phyloP scores from a whole-genome alignment of 805 yeast species.

The Danielia reshetovae region DNA sequence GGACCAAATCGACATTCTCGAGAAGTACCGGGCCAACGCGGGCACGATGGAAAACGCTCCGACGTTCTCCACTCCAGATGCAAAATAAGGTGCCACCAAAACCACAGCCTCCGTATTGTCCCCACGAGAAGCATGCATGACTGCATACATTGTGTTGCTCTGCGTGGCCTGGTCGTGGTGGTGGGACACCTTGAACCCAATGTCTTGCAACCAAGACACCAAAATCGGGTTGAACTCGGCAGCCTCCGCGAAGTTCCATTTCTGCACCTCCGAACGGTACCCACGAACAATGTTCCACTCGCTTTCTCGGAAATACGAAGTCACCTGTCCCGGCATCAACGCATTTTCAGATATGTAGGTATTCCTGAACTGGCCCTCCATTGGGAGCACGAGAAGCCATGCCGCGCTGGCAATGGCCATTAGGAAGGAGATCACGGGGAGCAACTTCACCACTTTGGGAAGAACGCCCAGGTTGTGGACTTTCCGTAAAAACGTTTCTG shows the following conservation, averaged over 20 bases:
- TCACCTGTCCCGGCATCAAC: slow-evolving; percentile 93
- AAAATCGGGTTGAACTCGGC: slow-evolving; percentile 44
- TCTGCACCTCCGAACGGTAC: slow-evolving; percentile 56
- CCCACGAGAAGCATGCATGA: slow-evolving; percentile 89
- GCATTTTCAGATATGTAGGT: slow-evolving; percentile 96
- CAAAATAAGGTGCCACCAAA: slow-evolving; percentile 81
- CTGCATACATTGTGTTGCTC: slow-evolving; percentile 55
- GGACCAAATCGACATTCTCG: slow-evolving; percentile 90
- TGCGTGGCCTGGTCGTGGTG: slow-evolving; percentile 28
- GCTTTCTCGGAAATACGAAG: slow-evolving; percentile 83
- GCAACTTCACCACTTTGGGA: slow-evolving; percentile 29
- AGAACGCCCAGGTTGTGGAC: slow-evolving; percentile 38
- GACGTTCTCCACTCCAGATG: slow-evolving; percentile 58
- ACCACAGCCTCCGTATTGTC: slow-evolving; percentile 96
- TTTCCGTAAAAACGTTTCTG: slow-evolving; percentile 36
- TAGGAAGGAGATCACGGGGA: slow-evolving; percentile 33
- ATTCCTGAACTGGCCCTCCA: slow-evolving; percentile 74
- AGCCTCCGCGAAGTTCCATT: slow-evolving; percentile 29
- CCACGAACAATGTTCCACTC: slow-evolving; percentile 94
- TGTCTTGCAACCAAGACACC: slow-evolving; percentile 57
- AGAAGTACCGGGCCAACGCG: slow-evolving; percentile 74
- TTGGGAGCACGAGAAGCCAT: slow-evolving; percentile 61
- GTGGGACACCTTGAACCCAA: slow-evolving; percentile 63
- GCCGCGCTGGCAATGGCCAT: slow-evolving; percentile 31
- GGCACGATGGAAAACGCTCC: slow-evolving; percentile 77